A percentile compares a stretch with the other conserved stretches of the same genome.
Evolutionary conservation across 441 rosid genomes (phyloP).

Genomic region (Populus tomentosa): DNA sequence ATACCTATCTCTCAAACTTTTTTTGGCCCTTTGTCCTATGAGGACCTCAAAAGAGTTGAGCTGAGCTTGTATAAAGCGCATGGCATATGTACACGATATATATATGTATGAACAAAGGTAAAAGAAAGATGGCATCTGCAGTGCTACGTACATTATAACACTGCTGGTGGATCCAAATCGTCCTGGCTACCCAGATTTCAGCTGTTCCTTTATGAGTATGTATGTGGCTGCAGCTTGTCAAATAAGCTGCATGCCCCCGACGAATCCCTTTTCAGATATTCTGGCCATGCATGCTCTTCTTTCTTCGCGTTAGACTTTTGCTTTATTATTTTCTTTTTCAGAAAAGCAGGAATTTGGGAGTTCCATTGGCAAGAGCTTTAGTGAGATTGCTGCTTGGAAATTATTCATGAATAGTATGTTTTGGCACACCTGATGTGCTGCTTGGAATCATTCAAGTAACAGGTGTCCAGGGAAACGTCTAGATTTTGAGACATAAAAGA

Average conservation of each 20-base stretch:
- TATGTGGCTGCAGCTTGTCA: background rate
- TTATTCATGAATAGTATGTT: background rate
- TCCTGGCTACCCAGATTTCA: background rate
- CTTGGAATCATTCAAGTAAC: background rate
- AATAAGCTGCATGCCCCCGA: too few species aligned
- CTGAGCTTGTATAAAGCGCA: background rate
- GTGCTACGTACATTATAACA: background rate
- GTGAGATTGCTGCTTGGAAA: background rate
- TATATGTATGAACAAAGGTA: background rate
- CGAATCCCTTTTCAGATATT: too few species aligned
- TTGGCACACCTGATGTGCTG: background rate
- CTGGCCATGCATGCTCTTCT: too few species aligned
- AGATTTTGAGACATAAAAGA: background rate
- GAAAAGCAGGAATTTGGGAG: background rate
- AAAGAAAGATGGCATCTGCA: background rate
- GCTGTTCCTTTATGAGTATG: background rate
- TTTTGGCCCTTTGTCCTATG: background rate
- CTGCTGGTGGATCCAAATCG: background rate
- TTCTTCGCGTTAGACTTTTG: background rate
- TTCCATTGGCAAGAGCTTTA: background rate
- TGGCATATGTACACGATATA: background rate
- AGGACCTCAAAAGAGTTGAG: background rate
- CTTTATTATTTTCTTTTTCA: background rate
- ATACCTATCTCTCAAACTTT: too few species aligned
- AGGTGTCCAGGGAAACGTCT: background rate